Base-by-base conservation (phyloP, 495 filamentous ascomycete species). In the Evernia prunastri region DNA sequence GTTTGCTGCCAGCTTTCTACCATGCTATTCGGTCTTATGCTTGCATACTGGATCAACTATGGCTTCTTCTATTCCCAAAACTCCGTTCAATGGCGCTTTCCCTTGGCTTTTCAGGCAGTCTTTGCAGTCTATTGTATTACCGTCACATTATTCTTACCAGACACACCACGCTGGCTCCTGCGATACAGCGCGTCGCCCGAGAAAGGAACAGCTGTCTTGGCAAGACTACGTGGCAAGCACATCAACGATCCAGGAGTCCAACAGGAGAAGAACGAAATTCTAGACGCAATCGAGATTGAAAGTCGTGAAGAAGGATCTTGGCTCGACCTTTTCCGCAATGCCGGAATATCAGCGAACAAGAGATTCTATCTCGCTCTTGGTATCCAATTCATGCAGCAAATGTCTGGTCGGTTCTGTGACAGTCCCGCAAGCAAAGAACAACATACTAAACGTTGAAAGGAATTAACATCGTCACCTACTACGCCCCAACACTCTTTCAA, bases 81-180 rank as follows among this genome's bases (percentile, higher is more conserved):
- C 23, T 71, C 77, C 31, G 73, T 82, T 49, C 80, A 84, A 74
- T 84, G 82, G 83, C 75, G 82, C 8, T 74, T 84, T 40, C 82
- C 82, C 0, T 72, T 84, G 23, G 83, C 81, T 3, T 80, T 84
- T 49, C 82, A 84, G 65, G 73, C 72, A 17, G 73, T 82, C 3
- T 61, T 61, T 72, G 68, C 69, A 13, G 58, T 76, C 18, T 68
- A 71, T 53, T 65, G 73, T 49, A 56, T 74, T 1, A n/a, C 59
- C 42, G 40, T 72, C 17, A 69, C 67, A 3, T 63, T 63, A 1
- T 74, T 70, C 37, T 54, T 76, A 59, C 73, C 73, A 25, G 73
- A 76, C 45, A 73, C 71, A 7, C 73, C 73, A 17, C 71, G 73
- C 12, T 76, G 71, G 74, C 69, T 76, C 13, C 68, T 74, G 66